phyloP scores from a whole-genome alignment of 257 asterid species.

The Rubia yunnanensis region DNA sequence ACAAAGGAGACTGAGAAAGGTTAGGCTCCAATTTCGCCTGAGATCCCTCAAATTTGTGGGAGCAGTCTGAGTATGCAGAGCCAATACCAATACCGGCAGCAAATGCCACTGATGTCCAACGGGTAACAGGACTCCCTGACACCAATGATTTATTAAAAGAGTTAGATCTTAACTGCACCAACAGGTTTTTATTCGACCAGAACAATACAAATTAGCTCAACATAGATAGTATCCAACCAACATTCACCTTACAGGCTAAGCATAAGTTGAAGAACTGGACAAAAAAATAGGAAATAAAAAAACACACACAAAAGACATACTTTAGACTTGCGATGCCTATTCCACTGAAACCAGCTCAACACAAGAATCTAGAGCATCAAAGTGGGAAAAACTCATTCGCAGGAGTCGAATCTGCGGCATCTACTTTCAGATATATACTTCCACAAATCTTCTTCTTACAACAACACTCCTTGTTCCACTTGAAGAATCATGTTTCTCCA shows the following conservation, averaged over 20 bases:
- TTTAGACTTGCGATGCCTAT: background rate
- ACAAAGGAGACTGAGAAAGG: slow-evolving; percentile 24
- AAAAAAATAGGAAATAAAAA: background rate
- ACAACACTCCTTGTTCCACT: no score
- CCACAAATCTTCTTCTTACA: no score
- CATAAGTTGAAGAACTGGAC: background rate
- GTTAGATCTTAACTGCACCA: background rate
- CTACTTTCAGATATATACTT: no score
- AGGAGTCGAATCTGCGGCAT: no score
- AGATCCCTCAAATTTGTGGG: slow-evolving; percentile 46
- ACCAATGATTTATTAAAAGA: slow-evolving; percentile 2
- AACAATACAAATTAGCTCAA: background rate
- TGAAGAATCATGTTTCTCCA: no score
- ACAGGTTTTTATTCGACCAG: background rate
- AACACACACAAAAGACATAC: background rate
- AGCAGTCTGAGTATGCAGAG: slow-evolving; percentile 81
- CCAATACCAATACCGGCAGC: slow-evolving; percentile 90
- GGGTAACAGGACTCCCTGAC: slow-evolving; percentile 81
- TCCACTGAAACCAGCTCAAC: no score
- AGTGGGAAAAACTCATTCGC: no score
- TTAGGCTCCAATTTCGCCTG: slow-evolving; percentile 31
- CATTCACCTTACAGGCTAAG: background rate
- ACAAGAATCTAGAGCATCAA: background rate
- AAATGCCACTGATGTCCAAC: slow-evolving; percentile 85
- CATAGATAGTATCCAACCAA: background rate